Evolutionary conservation across 2,329 filamentous ascomycete genomes (phyloP).

Genomic region (Colletotrichum caudatum): DNA sequence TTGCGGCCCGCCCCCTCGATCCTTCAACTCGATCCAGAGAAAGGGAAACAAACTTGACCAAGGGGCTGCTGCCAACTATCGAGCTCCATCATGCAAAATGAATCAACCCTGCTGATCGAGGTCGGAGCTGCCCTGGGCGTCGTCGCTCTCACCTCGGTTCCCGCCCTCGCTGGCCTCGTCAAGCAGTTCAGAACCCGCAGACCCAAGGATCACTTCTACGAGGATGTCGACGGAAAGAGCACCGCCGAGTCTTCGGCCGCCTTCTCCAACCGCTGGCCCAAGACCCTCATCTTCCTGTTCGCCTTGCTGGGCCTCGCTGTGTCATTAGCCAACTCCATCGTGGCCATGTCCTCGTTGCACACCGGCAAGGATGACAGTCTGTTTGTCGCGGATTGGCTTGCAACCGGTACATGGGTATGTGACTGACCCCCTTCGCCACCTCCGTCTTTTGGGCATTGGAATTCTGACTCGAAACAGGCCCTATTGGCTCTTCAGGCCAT

Average conservation of each 20-base stretch:
- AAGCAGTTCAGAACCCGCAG: conserved; percentile 52
- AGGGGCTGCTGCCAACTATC: background rate
- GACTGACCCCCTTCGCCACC: conserved; percentile 31
- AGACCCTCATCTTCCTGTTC: conserved; percentile 65
- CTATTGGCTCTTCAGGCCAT: conserved; percentile 65
- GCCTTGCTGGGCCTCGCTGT: conserved; percentile 65
- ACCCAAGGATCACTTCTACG: conserved; percentile 64
- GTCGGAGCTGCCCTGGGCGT: conserved; percentile 50
- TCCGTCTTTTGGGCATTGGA: background rate
- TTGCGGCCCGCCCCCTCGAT: background rate
- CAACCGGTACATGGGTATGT: conserved; percentile 72
- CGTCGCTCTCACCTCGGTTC: conserved; percentile 53
- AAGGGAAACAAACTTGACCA: background rate
- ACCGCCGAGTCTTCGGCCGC: conserved; percentile 71
- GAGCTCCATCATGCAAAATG: conserved; percentile 38
- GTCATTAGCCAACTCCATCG: conserved; percentile 68
- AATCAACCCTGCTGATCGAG: conserved; percentile 35
- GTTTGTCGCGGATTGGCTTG: conserved; percentile 70
- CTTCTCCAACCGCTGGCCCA: conserved; percentile 72
- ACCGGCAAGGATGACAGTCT: conserved; percentile 49
- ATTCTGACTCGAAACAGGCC: conserved; percentile 23
- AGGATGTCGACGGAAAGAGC: conserved; percentile 77
- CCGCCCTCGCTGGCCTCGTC: conserved; percentile 51
- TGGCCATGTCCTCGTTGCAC: conserved; percentile 57
- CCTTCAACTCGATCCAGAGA: background rate